Evolutionary conservation across 2,329 filamentous ascomycete genomes (phyloP).

Genomic region (Beauveria asiatica): DNA sequence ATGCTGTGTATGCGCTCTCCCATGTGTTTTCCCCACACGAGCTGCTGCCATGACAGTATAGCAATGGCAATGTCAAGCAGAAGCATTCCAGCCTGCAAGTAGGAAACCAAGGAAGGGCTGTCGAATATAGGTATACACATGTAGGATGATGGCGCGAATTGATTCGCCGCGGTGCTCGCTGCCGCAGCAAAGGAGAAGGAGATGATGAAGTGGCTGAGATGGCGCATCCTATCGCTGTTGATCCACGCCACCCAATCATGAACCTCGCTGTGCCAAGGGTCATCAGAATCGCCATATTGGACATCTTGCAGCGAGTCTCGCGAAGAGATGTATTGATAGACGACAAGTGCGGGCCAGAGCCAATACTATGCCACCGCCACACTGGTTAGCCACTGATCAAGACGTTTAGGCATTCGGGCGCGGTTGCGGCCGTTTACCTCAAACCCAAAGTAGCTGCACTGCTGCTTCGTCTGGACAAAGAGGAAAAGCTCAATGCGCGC

Average conservation of each 20-base stretch:
- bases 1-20: conserved; percentile 38
- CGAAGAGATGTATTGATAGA: conserved; percentile 35
- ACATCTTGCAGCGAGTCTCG: conserved; percentile 34
- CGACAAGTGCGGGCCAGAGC: conserved; percentile 20
- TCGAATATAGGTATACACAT: conserved; percentile 40
- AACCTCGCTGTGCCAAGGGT: conserved; percentile 38
- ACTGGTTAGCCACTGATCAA: too few relatives aligned
- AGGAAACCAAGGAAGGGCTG: conserved; percentile 25
- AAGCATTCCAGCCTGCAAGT: conserved; percentile 27
- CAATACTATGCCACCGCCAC: neutral
- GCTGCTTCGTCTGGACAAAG: conserved; percentile 35
- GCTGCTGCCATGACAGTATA: conserved; percentile 41
- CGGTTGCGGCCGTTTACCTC: conserved; percentile 28
- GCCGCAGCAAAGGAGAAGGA: conserved; percentile 31
- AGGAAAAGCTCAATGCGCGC: conserved; percentile 41
- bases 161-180: conserved; percentile 33
- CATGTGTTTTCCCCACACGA: conserved; percentile 42
- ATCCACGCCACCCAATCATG: conserved; percentile 43
- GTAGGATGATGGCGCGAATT: conserved; percentile 39
- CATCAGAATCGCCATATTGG: conserved; percentile 30
- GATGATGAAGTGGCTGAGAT: conserved; percentile 26
- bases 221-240: conserved; percentile 28
- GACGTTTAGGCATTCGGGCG: neutral
- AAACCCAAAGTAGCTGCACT: conserved; percentile 42
- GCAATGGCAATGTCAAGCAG: conserved; percentile 15